Evolutionary conservation across 2,329 filamentous ascomycete species (phyloP), one percentile per base, ranked within the genome.

Genomic region (Aschersonia sp.): DNA sequence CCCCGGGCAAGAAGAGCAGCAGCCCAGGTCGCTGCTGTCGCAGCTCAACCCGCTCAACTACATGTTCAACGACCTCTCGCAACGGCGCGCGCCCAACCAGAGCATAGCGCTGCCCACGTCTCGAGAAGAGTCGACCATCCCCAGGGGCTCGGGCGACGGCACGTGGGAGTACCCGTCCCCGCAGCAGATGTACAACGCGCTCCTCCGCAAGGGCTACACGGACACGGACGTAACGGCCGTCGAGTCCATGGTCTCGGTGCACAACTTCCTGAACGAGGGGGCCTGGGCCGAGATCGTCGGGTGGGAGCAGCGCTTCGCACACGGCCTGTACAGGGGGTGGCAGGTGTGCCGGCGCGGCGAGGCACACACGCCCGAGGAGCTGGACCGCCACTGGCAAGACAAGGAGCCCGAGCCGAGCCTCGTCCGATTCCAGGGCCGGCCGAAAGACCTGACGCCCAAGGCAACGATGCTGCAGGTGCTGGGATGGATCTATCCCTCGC

Each of bases 121-220:
- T 6, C 84, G 92, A 55, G 88, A 95, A 64, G 69, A 76, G 32
- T 94, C 87, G 1, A 88, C 89, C 1, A 98, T 98, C 56, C 92
- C 92, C n/a, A 84, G 84, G 55, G 87, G 85, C 58, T 80, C 84
- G 50, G 76, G 79, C 44, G 74, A 81, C 46, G 78, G 81, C 44
- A 94, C 86, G 58, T 98, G 92, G 92, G 92, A 97, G 66, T 98
- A 98, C 62, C 92, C 92, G 0, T 95, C 88, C 0, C 90, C 92
- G 0, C 92, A 98, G 69, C 92, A 98, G 66, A 98, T 98, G 92
- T 98, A 97, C 73, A 97, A 98, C 60, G 92, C 92, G 6, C 83
- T 98, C 67, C 70, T 97, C 51, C 83, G 92, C 53, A 98, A 98
- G 67, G 92, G 92, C 49, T 92, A 95, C 66, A 88, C 84, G 1